These are phyloP conservation scores for Candida freyschussii DNA, from an alignment of 1,139 yeast genomes.

Conservation along the genomic window DNA sequence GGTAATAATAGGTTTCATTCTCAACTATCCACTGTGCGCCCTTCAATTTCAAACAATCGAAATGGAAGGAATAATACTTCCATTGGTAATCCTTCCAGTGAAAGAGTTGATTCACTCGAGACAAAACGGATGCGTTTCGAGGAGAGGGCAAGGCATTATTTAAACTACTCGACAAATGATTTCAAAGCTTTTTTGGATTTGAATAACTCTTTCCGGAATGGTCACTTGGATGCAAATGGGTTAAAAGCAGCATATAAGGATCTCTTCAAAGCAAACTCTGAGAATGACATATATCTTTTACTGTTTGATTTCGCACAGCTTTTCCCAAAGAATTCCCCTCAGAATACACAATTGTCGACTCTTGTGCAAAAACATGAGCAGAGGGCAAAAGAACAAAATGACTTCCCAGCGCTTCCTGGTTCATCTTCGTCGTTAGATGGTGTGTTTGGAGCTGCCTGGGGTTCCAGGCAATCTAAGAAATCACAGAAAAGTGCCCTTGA, in stretches of 20 bases:
- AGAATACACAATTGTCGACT: constrained; percentile 30
- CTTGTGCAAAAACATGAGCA: constrained; percentile 33
- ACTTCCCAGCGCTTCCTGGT: constrained; percentile 54
- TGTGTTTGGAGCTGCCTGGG: constrained; percentile 27
- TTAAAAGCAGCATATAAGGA: constrained; percentile 46
- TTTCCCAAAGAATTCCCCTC: constrained; percentile 37
- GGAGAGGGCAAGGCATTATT: constrained; percentile 79
- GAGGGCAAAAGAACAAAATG: constrained; percentile 25
- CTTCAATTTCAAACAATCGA: constrained; percentile 17
- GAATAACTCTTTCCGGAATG: constrained; percentile 46
- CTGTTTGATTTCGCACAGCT: constrained; percentile 55
- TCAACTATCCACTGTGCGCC: constrained; percentile 58
- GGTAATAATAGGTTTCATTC: constrained; percentile 51
- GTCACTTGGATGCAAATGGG: constrained; percentile 44
- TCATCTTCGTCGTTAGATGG: constrained; percentile 24
- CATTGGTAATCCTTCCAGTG: constrained; percentile 4
- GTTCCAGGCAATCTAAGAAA: constrained; percentile 16
- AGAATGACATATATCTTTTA: constrained; percentile 48
- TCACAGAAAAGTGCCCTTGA: constrained; percentile 15
- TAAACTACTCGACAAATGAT: constrained; percentile 47
- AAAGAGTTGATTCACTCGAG: constrained; percentile 37
- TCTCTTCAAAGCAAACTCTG: constrained; percentile 41
- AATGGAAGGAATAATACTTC: constrained; percentile 23
- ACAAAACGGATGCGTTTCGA: constrained; percentile 63
- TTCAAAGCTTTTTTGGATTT: constrained; percentile 45